Evolutionary conservation across 148 eudicot species (phyloP).

Genomic region (Cornus controversa): DNA sequence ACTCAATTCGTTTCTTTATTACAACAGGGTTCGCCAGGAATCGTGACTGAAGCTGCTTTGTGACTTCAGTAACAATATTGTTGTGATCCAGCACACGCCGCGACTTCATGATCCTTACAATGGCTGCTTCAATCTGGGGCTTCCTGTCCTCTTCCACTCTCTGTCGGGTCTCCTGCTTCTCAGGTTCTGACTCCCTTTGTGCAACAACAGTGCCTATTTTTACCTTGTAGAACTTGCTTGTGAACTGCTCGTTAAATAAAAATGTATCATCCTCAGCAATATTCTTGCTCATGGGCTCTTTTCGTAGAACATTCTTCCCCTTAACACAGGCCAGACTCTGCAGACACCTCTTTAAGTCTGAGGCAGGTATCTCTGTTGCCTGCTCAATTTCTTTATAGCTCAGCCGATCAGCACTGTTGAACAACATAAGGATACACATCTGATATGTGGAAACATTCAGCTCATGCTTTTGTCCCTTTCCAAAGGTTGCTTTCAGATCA

Average conservation of each 20-base stretch:
- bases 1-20: conserved; percentile 74
- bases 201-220: conserved; percentile 77
- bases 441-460: conserved; percentile 72
- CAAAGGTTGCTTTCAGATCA: conserved; percentile 64
- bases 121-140: conserved; percentile 78
- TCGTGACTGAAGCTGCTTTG: conserved; percentile 71
- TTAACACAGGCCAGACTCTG: conserved; percentile 66
- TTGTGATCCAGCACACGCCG: conserved; percentile 65
- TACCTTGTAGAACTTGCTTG: conserved; percentile 67
- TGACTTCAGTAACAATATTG: conserved; percentile 63
- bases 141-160: conserved; percentile 74
- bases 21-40: conserved; percentile 62
- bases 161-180: conserved; percentile 68
- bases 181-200: conserved; percentile 75
- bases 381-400: conserved; percentile 67
- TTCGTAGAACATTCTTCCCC: conserved; percentile 70
- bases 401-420: conserved; percentile 55
- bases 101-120: conserved; percentile 73
- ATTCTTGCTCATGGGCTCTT: conserved; percentile 80
- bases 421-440: conserved; percentile 76
- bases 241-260: conserved; percentile 59
- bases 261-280: conserved; percentile 58
- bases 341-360: conserved; percentile 66
- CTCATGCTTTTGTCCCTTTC: conserved; percentile 69
- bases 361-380: conserved; percentile 57